Conservation (phyloP, 345 rosid genomes). For the Lumnitzera racemosa region DNA sequence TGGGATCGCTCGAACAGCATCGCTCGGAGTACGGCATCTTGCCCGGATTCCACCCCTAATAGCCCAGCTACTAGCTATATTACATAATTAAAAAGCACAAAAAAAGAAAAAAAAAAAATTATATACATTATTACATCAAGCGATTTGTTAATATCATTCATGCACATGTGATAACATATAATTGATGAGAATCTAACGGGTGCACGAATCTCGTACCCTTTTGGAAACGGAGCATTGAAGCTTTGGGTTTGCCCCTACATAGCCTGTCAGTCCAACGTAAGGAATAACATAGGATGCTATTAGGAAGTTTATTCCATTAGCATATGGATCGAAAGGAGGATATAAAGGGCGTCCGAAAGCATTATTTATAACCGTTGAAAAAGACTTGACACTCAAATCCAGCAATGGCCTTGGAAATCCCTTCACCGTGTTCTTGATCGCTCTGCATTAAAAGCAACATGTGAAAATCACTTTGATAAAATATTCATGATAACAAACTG, state of each 20-base stretch:
- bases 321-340: constrained; percentile 79
- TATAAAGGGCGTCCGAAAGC: constrained; percentile 41
- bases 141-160: not conserved
- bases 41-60: constrained; percentile 72
- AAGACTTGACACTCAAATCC: constrained; percentile 48
- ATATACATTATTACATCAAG: not conserved
- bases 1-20: constrained; percentile 34
- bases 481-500: no score
- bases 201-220: constrained; percentile 25
- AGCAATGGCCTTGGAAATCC: constrained; percentile 83
- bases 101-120: not conserved
- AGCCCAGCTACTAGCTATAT: constrained; percentile 72
- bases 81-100: not conserved
- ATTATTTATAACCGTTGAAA: constrained; percentile 41
- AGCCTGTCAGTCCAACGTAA: constrained; percentile 77
- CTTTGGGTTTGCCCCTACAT: constrained; percentile 67
- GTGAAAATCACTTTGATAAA: no score
- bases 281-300: constrained; percentile 74
- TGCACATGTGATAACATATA: no score
- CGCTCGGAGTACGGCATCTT: constrained; percentile 65
- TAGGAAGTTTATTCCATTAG: constrained; percentile 43
- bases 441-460: constrained; percentile 31
- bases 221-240: constrained; percentile 36
- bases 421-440: constrained; percentile 44
- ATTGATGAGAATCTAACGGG: no score